These are phyloP conservation scores for Pichia deserticola DNA, from an alignment of 805 yeast species.

Conservation along the genomic window DNA sequence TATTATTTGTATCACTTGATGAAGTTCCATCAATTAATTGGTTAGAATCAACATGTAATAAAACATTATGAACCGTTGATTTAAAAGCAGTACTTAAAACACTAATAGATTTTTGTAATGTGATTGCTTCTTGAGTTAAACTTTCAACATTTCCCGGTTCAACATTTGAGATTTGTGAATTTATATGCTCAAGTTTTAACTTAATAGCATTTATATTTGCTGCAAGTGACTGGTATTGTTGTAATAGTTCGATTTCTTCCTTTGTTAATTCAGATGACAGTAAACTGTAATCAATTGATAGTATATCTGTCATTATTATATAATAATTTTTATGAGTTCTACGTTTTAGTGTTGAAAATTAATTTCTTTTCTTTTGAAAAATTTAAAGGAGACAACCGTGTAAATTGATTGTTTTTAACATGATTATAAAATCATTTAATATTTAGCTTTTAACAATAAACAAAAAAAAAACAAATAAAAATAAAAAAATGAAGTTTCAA, in stretches of 20 bases:
- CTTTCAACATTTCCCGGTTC: not conserved
- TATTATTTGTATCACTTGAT: too few relatives aligned
- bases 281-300: constrained; percentile 2
- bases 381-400: too few relatives aligned
- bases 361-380: too few relatives aligned
- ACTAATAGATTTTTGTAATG: constrained; percentile 16
- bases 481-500: too few relatives aligned
- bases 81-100: constrained; percentile 25
- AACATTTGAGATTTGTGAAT: constrained; percentile 6
- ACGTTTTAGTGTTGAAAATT: too few relatives aligned
- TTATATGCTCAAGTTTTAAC: constrained; percentile 18
- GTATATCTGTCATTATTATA: constrained; percentile 5
- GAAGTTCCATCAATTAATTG: not conserved
- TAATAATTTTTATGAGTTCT: not conserved
- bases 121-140: constrained; percentile 1
- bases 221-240: constrained; percentile 34
- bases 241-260: constrained; percentile 30
- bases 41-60: constrained; percentile 10
- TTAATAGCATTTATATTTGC: constrained; percentile 23
- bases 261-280: constrained; percentile 1
- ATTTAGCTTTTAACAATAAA: too few relatives aligned
- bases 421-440: too few relatives aligned
- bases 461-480: too few relatives aligned
- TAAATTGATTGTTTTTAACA: too few relatives aligned
- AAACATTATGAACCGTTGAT: constrained; percentile 21